Percentiles rank a stretch among this genome's conserved stretches.
Conservation (phyloP, 345 rosid species). For the Salix caprea region DNA sequence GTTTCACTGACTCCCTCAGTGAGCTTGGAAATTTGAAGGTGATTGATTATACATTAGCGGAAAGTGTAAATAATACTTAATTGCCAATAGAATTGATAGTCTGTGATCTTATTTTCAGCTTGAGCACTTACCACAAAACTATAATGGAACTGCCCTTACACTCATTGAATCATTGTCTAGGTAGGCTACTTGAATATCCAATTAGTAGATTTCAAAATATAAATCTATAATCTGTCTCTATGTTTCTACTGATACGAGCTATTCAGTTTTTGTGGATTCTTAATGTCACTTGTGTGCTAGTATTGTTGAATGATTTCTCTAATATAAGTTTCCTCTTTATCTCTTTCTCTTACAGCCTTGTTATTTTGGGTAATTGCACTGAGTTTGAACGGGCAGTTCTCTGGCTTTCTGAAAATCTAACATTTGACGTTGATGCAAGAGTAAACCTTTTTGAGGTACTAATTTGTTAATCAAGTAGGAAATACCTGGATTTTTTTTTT, state of each 20-base stretch:
- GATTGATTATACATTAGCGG: background rate
- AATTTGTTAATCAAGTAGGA: background rate
- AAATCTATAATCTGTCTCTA: background rate
- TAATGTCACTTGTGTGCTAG: background rate
- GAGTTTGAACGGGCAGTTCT: slow-evolving; percentile 75
- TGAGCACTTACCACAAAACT: slow-evolving; percentile 75
- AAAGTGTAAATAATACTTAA: background rate
- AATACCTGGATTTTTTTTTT: background rate
- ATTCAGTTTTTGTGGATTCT: background rate
- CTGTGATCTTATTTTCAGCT: slow-evolving; percentile 54
- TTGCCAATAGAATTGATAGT: background rate
- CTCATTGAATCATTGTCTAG: slow-evolving; percentile 89
- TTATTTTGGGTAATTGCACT: slow-evolving; percentile 78
- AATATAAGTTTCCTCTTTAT: slow-evolving; percentile 3
- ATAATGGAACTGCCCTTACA: slow-evolving; percentile 87
- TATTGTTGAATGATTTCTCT: background rate
- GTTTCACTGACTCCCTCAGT: slow-evolving; percentile 84
- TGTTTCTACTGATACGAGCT: background rate
- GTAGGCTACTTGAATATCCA: slow-evolving; percentile 28
- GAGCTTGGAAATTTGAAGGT: slow-evolving; percentile 97
- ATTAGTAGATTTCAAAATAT: background rate
- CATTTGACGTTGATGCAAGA: slow-evolving; percentile 79
- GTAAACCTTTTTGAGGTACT: slow-evolving; percentile 90
- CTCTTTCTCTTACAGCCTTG: slow-evolving; percentile 55
- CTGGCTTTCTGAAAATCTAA: slow-evolving; percentile 85